Evolutionary conservation across 2,329 filamentous ascomycete genomes (phyloP), one percentile per base, ranked within the genome.

Genomic region (Teratosphaeria viscida): DNA sequence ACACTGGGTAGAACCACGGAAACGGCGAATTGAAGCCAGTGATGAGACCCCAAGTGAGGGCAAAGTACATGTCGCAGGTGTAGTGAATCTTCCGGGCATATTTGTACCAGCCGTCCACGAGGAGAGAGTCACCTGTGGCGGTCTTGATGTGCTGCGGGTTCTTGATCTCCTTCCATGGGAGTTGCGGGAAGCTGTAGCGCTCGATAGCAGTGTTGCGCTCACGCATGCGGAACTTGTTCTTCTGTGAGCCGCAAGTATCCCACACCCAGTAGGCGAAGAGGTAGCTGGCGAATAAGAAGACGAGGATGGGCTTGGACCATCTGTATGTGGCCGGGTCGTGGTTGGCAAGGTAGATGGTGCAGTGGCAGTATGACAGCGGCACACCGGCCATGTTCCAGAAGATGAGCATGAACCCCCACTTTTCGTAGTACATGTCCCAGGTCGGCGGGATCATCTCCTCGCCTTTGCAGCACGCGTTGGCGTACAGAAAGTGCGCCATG

Each of bases 371-470:
- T 58, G 86, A 91, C 57, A 96, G 81, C 14, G 91, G 91, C 29
- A 96, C 91, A 66, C 91, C 91, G 54, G 91, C 90, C 72, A 96
- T 80, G 76, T 96, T 96, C 91, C 91, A 96, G 83, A 96, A 96
- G 74, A 95, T 95, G 66, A 96, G 83, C 91, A 96, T 96, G 79
- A 96, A 96, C 57, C 91, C 91, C 84, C 89, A 92, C 78, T 96
- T 96, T 80, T 96, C 91, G 69, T 90, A 92, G 79, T 95, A 95
- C 87, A 96, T 95, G 70, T 96, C 91, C 85, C 91, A 96, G 56
- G 90, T 94, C 8, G 88, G 88, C 61, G 90, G 83, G 74, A 96
- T 96, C 72, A 90, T 83, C 76, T 96, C 90, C 76, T 96, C 91
- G 55, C 88, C 92, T 78, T 96, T 96, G 67, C 87, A 85, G 78